Evolutionary conservation across 208 protist species (phyloP).

Genomic region (Leishmania aethiopica): DNA sequence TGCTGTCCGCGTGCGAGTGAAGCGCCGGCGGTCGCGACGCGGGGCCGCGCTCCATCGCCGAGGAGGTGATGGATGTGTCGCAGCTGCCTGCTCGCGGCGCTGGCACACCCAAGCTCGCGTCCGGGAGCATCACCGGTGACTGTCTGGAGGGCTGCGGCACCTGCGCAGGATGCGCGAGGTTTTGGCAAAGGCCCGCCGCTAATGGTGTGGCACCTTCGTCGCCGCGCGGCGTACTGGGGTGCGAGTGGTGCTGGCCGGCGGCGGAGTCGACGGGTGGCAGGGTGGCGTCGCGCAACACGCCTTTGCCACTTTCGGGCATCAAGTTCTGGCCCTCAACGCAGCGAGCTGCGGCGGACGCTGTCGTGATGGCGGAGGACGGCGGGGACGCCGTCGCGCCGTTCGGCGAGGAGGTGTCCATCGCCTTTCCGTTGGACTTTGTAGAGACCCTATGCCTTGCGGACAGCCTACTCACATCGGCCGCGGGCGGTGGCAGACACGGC

Average conservation of each 20-base stretch:
- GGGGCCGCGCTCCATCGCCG: background rate
- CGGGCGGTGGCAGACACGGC: background rate
- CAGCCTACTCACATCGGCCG: background rate
- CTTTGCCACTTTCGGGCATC: background rate
- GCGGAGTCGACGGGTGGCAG: background rate
- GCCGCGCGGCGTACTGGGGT: conserved; percentile 9
- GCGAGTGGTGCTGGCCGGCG: conserved; percentile 2
- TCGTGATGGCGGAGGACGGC: background rate
- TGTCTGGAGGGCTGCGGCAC: background rate
- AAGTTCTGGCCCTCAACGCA: conserved; percentile 15
- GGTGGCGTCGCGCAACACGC: background rate
- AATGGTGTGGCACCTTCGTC: background rate
- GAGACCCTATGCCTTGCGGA: too few species aligned
- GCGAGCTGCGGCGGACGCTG: conserved; percentile 2
- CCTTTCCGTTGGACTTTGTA: background rate
- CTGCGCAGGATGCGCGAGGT: background rate
- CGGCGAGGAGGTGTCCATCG: too few species aligned
- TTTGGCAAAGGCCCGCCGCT: background rate
- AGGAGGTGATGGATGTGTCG: conserved; percentile 11
- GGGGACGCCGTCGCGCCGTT: background rate
- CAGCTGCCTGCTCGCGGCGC: conserved; percentile 26
- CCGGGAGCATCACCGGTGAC: background rate
- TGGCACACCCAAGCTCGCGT: background rate
- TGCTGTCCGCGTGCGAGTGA: background rate
- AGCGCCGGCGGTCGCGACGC: background rate